Evolutionary conservation across 768 basidiomycete genomes (phyloP), one percentile per base, ranked within the genome.

Genomic region (Boletus speciosus): DNA sequence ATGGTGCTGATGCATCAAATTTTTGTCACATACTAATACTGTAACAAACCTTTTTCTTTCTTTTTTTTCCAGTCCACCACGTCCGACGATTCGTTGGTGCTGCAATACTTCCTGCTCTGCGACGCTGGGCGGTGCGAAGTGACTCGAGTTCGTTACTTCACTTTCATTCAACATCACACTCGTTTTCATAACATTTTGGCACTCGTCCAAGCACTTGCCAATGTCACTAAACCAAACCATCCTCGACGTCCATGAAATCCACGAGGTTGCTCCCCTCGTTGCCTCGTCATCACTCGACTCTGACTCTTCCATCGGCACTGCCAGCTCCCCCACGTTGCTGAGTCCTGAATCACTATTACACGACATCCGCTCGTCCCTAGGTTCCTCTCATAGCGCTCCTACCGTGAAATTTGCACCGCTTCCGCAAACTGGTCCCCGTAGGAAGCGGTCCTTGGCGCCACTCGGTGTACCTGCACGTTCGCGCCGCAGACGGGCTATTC

Each of bases 351-450:
- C 57, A 45, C 51, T 48, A 1, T 19, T 40, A 15, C 34, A 35
- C 40, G 61, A 64, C 21, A 31, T 47, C 12, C 62, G 25, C 23
- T 60, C 57, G 14, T 64, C 60, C 6, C 36, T 55, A 6, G 49
- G 53, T n/a, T 66, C 58, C 34, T 49, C 61, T 32, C 56, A 55
- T n/a, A 44, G 34, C 29, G 40, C 61, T 15, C 66, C 61, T 37
- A 77, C 71, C 47, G 77, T 86, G 41, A 78, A 74, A 57, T 86
- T 86, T 51, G 84, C 84, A 1, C 84, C 84, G 0, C 69, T 86
- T 23, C 84, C 84, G 1, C 72, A 79, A 52, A 65, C 77, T 1
- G 80, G 75, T 19, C 79, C 79, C 3, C 74, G 76, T 21, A 77
- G 76, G 59, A 76, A 79, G 42, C 74, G 77, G 21, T 80, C 76